phyloP scores from a whole-genome alignment of 2,329 filamentous ascomycete species.

The Dendrostoma leiphaemia region DNA sequence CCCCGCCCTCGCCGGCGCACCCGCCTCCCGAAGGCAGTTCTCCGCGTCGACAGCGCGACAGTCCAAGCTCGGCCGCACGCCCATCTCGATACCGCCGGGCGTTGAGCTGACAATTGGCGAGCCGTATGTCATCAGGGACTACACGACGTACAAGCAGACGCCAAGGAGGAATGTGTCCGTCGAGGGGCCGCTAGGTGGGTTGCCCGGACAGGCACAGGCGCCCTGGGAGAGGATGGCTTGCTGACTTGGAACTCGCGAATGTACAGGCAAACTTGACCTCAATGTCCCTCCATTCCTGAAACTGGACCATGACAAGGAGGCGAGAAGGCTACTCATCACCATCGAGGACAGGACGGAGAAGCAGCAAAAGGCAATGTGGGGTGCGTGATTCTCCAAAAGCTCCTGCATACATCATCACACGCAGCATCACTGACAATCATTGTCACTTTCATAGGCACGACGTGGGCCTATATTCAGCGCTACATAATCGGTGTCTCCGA shows the following conservation, averaged over 20 bases:
- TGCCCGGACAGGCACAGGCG: no score
- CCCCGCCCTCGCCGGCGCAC: constrained; percentile 55
- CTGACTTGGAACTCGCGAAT: constrained; percentile 13
- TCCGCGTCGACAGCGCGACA: constrained; percentile 64
- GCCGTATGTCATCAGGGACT: constrained; percentile 50
- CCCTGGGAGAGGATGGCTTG: no score
- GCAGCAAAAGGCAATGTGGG: constrained; percentile 94
- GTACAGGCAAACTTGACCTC: constrained; percentile 69
- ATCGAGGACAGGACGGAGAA: constrained; percentile 67
- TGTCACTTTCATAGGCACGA: constrained; percentile 62
- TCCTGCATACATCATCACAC: background rate
- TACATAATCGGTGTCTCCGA: constrained; percentile 93
- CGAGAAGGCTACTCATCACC: constrained; percentile 63
- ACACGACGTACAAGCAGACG: constrained; percentile 60
- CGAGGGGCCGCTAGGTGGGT: constrained; percentile 74
- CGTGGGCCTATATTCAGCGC: constrained; percentile 84
- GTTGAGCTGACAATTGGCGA: constrained; percentile 75
- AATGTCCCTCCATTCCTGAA: constrained; percentile 76
- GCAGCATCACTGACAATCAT: constrained; percentile 22
- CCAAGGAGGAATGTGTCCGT: constrained; percentile 69
- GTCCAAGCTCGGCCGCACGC: constrained; percentile 84
- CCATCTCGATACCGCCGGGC: constrained; percentile 77
- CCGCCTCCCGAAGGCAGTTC: constrained; percentile 55
- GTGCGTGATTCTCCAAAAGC: constrained; percentile 51
- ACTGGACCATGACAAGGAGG: constrained; percentile 64